A percentile compares a stretch with the other conserved stretches of the same genome.
phyloP scores from a whole-genome alignment of 1,284 basidiomycete species.

The Gymnopus androsaceus region DNA sequence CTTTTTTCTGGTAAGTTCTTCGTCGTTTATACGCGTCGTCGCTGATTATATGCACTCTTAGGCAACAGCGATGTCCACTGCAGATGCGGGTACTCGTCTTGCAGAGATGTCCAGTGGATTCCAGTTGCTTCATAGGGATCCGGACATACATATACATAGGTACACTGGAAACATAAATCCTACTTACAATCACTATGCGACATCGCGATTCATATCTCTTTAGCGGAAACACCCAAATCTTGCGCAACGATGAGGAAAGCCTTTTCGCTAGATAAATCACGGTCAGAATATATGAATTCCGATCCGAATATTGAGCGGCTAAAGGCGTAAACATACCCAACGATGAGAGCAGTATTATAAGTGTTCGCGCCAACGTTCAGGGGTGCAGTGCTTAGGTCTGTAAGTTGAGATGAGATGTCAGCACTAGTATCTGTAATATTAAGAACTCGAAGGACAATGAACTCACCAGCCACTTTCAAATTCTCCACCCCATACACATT shows the following conservation, averaged over 20 bases:
- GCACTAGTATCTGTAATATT: background rate
- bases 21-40: too few species aligned
- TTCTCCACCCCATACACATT: constrained; percentile 64
- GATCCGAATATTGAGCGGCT: background rate
- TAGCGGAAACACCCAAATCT: constrained; percentile 22
- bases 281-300: background rate
- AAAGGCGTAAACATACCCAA: constrained; percentile 8
- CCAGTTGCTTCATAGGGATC: too few species aligned
- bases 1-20: constrained; percentile 21
- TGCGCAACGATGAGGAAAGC: constrained; percentile 19
- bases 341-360: constrained; percentile 16
- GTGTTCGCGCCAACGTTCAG: constrained; percentile 28
- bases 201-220: too few species aligned
- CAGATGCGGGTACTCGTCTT: too few species aligned
- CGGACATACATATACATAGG: too few species aligned
- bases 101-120: too few species aligned
- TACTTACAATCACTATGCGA: too few species aligned
- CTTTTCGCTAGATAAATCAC: constrained; percentile 18
- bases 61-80: constrained; percentile 39
- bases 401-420: background rate
- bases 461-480: constrained; percentile 55
- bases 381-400: constrained; percentile 37
- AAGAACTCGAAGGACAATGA: background rate
- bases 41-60: constrained; percentile 16
- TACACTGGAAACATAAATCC: too few species aligned